Conservation (phyloP, 2,329 filamentous ascomycete genomes). For the Cladophialophora carrionii region DNA sequence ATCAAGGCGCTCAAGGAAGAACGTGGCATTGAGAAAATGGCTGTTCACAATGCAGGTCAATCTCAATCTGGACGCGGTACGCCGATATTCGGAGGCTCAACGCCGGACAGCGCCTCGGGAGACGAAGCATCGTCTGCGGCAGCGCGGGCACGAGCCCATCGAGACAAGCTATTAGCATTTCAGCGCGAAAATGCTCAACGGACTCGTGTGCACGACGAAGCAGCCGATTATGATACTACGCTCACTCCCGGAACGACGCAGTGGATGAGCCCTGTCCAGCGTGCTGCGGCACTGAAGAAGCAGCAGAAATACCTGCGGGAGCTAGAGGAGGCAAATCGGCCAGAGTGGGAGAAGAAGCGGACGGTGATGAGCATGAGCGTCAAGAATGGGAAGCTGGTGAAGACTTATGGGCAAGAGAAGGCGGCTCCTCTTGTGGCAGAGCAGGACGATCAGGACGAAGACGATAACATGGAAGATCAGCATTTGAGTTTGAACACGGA, state of each 20-base stretch:
- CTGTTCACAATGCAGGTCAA: constrained; percentile 71
- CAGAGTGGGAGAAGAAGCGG: constrained; percentile 85
- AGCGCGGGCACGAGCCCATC: constrained; percentile 62
- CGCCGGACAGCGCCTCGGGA: constrained; percentile 41
- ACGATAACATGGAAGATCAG: constrained; percentile 38
- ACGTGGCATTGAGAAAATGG: constrained; percentile 83
- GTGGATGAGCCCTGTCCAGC: constrained; percentile 82
- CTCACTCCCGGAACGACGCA: constrained; percentile 66
- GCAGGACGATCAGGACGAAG: constrained; percentile 35
- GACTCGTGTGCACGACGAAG: constrained; percentile 85
- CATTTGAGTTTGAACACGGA: constrained; percentile 30
- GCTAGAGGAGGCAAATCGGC: constrained; percentile 81
- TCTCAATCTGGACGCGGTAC: constrained; percentile 46
- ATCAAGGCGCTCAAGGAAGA: constrained; percentile 81
- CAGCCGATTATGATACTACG: constrained; percentile 68
- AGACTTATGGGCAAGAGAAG: constrained; percentile 45
- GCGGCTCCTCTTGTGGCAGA: constrained; percentile 29
- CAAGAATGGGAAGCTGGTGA: constrained; percentile 74
- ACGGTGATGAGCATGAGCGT: constrained; percentile 86
- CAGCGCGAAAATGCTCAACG: constrained; percentile 83
- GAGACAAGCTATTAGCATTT: constrained; percentile 78
- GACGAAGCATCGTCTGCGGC: constrained; percentile 40
- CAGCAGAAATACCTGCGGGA: constrained; percentile 83
- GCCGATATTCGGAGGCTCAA: constrained; percentile 42
- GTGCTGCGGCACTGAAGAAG: constrained; percentile 78